Base-by-base conservation (phyloP, 1,139 yeast species). In the Candida buenavistaensis region DNA sequence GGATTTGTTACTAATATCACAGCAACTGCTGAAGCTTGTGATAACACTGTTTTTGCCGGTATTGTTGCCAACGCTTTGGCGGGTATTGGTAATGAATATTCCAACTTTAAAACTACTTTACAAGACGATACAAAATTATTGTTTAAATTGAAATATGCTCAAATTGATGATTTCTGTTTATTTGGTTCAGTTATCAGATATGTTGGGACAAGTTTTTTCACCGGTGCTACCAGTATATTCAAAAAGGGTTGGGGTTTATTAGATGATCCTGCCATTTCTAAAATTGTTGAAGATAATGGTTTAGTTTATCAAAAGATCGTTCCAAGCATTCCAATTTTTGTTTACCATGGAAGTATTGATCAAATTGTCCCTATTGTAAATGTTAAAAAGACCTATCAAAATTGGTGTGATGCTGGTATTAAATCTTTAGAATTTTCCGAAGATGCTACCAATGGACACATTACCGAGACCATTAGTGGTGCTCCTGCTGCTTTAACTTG, bases 291-390 rank as follows among this genome's bases (percentile, higher is more conserved):
- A 15, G 47, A 52, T 2, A 53, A 56, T 31, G 55, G 63, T 1
- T 43, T 57, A 14, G 56, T 37, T 9, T 14, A 33, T 12, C 13
- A 23, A 9, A 11, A 23, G 3, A 24, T 16, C 3, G n/a, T 41
- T 17, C 69, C 69, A 2, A 43, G 56, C 23, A 50, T 61, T 8
- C 69, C 68, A 2, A 30, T 64, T 2, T 62, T 62, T 33, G 45
- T 61, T 10, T 62, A 52, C 46, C 68, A 63, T 33, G 64, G 64
- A 2, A 32, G 37, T 21, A 31, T 49, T 3, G 70, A 63, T 38
- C 44, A 42, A 6, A 47, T 64, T 36, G 60, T 59, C 16, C 65
- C 66, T 1, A 50, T 44, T 29, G 36, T 31, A 11, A 50, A 51
- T 28, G 47, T 58, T 2, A 45, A 45, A 30, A 46, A 58, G 37